Percentiles rank a stretch among this genome's conserved stretches.
These are phyloP conservation scores for Alternaria consortialis DNA, from an alignment of 2,329 filamentous ascomycete species.

Conservation along the genomic window DNA sequence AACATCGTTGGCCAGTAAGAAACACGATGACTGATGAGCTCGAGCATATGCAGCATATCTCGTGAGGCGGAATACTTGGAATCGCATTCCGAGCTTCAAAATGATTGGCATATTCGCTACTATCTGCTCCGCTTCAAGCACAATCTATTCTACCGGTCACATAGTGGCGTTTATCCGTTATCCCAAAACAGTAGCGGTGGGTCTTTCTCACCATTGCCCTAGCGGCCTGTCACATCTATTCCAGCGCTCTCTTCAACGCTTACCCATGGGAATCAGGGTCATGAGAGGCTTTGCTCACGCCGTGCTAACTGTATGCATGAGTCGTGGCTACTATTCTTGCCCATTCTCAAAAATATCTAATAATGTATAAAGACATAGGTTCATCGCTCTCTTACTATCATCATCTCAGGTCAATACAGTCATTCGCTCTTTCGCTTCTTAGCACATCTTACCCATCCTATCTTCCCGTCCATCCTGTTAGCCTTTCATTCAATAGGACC, in stretches of 20 bases:
- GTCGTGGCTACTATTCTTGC: slow-evolving; percentile 29
- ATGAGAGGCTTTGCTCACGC: slow-evolving; percentile 17
- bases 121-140: slow-evolving; percentile 24
- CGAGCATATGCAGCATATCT: neutral
- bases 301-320: slow-evolving; percentile 5
- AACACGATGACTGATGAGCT: neutral
- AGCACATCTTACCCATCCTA: neutral
- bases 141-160: slow-evolving; percentile 18
- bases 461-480: slow-evolving; percentile 4
- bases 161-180: slow-evolving; percentile 24
- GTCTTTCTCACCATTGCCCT: slow-evolving; percentile 27
- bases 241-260: slow-evolving; percentile 14
- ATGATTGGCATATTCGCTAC: slow-evolving; percentile 23
- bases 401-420: slow-evolving; percentile 17
- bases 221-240: slow-evolving; percentile 25
- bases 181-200: slow-evolving; percentile 26
- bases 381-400: slow-evolving; percentile 12
- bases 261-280: slow-evolving; percentile 18
- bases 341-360: slow-evolving; percentile 7
- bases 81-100: slow-evolving; percentile 2
- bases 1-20: neutral
- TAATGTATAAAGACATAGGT: slow-evolving; percentile 32
- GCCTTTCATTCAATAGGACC: slow-evolving; percentile 18
- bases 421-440: slow-evolving; percentile 22
- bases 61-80: neutral